Base-by-base conservation (phyloP, 306 rosid genomes). In the Prinsepia uniflora region DNA sequence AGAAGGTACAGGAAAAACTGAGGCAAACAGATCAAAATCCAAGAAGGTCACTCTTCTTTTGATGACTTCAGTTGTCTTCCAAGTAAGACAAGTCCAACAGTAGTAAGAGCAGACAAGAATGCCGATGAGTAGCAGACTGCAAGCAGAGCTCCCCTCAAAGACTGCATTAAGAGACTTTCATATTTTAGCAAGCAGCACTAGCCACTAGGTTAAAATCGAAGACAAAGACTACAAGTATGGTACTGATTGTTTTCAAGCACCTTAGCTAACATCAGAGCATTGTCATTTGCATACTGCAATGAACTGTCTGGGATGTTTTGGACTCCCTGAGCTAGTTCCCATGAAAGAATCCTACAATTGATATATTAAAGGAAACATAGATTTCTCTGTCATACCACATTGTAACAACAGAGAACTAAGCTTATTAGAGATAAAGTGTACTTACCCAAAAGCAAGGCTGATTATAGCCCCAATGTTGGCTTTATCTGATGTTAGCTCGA, bases 241-340 rank as follows among this genome's bases (percentile, higher is more conserved):
- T 14, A 12, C 46, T 67, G 40, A 55, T 75, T 73, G 47, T 67
- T 67, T 68, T 70, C 53, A 48, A 78, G 75, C 81, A 93, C 98
- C 98, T 90, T 93, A 39, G 92, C 94, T 54, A 94, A 87, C 81
- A 74, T 63, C 81, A 90, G 72, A 49, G 97, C 98, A 77, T 89
- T 94, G 78, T 89, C 90, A 82, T 94, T 90, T 44, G 98, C 96
- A 57, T 90, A 93, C 81, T 90, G 80, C 82, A 90, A 65, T 45
- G 90, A 84, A 69, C 83, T 83, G 72, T 87, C 98, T 6, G 89
- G 97, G 77, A 72, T 84, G 84, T 75, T 83, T 71, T 87, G 94
- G 80, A 93, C 39, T 36, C 96, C 97, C 79, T 87, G 96, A 74
- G 87, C 92, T 76, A 90, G 72, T 79, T 86, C 71, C 97, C 94